Evolutionary conservation across 371 early-diverging fungal species (phyloP), one percentile per base, ranked within the genome.

Genomic region (Zopfochytrium polystomum): DNA sequence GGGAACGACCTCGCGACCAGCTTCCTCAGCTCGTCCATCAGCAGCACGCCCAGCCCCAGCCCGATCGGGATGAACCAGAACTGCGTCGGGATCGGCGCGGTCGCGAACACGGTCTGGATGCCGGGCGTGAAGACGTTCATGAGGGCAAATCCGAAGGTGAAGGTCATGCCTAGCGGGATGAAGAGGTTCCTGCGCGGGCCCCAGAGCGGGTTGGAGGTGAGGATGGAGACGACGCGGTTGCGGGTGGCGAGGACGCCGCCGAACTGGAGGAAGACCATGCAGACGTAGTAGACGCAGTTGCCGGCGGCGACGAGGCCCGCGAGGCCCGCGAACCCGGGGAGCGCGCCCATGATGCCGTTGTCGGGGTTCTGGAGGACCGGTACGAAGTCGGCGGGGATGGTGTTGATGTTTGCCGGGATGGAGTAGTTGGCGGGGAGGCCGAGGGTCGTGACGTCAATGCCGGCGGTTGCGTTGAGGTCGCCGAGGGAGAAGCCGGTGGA

Each of bases 1-100:
- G 0, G 81, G 79, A 44, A 65, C 5, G 55, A 63, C 29, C 82
- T 59, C 4, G 78, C 81, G 7, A 79, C 34, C 6, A 72, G 45
- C 65, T 87, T 87, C 29, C 87, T 66, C 4, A 57, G 27, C 63
- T 85, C 86, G 62, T 85, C 87, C 52, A 78, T 72, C 26, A 74
- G n/a, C 31, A 85, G 46, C 45, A 85, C 74, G 31, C 77, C 71
- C 0, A 73, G 44, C 0, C 60, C 74, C 6, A 74, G 35, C 26
- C 51, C 33, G n/a, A 65, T 7, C 5, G 90, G 87, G 43, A 89
- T 70, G 60, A 87, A 80, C 86, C 87, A 90, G 65, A 76, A 86
- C 71, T 81, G 67, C 26, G 78, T 70, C 6, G 90, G 90, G 23
- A 90, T 79, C 2, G 79, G 75, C n/a, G 75, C 68, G 0, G 88